phyloP scores from a whole-genome alignment of 2,329 filamentous ascomycete genomes.

The Blastomyces percursus region DNA sequence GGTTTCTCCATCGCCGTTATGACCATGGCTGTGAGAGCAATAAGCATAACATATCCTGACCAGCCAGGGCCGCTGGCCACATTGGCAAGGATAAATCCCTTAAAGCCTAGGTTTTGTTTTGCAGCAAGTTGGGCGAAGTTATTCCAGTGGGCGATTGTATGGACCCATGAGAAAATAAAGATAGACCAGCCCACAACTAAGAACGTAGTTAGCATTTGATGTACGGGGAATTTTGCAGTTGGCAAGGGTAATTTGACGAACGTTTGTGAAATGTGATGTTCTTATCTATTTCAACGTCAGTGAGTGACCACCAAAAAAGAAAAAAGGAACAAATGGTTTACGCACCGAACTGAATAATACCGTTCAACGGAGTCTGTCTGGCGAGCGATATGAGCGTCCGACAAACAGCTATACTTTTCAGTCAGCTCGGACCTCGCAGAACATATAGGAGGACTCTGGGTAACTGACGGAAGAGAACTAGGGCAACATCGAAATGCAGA shows the following conservation, averaged over 20 bases:
- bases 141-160: conserved; percentile 78
- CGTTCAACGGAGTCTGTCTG: conserved; percentile 70
- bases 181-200: conserved; percentile 70
- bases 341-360: conserved; percentile 62
- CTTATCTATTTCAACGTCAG: conserved; percentile 45
- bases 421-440: conserved; percentile 4
- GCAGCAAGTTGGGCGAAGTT: conserved; percentile 69
- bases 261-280: conserved; percentile 80
- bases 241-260: conserved; percentile 8
- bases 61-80: conserved; percentile 70
- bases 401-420: conserved; percentile 49
- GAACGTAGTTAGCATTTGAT: conserved; percentile 7
- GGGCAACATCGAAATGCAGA: conserved; percentile 69
- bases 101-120: conserved; percentile 65
- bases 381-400: conserved; percentile 72
- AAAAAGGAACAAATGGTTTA: background rate
- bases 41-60: conserved; percentile 77
- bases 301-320: background rate
- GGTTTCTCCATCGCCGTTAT: conserved; percentile 67
- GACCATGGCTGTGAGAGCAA: conserved; percentile 67
- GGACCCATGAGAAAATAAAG: conserved; percentile 77
- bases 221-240: background rate
- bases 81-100: conserved; percentile 66
- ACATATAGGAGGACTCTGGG: background rate
- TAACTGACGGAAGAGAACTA: conserved; percentile 54